Conservation (phyloP, 805 yeast species). For the Ogataea minuta region DNA sequence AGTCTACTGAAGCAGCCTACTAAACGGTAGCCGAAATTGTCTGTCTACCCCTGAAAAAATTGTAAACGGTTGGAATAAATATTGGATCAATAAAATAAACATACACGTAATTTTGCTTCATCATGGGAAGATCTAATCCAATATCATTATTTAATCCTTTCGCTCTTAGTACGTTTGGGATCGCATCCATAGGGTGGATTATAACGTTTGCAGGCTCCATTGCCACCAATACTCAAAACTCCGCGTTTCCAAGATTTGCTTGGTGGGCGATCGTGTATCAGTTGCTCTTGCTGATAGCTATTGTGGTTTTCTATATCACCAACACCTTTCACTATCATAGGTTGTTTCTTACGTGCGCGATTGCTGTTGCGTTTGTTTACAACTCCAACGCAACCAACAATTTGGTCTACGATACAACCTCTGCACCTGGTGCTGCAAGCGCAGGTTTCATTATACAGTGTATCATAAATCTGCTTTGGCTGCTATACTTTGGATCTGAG, state of each 20-base stretch:
- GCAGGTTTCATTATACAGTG: constrained; percentile 88
- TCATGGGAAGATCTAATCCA: constrained; percentile 21
- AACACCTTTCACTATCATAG: constrained; percentile 71
- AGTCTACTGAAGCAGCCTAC: no score
- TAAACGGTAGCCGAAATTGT: neutral
- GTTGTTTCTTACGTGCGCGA: constrained; percentile 50
- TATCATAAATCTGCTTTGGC: constrained; percentile 81
- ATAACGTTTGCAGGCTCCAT: constrained; percentile 87
- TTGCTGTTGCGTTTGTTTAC: constrained; percentile 77
- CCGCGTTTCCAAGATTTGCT: constrained; percentile 71
- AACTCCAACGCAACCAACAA: constrained; percentile 80
- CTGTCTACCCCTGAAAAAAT: constrained; percentile 1
- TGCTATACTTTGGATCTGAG: constrained; percentile 86
- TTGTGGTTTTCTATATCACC: constrained; percentile 51
- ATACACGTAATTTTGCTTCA: constrained; percentile 2
- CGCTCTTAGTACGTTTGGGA: constrained; percentile 75
- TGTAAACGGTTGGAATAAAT: constrained; percentile 3
- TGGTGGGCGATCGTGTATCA: constrained; percentile 97
- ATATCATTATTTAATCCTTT: constrained; percentile 56
- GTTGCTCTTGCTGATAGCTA: constrained; percentile 53
- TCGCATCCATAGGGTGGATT: constrained; percentile 79
- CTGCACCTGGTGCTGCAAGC: constrained; percentile 79
- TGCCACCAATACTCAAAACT: constrained; percentile 41
- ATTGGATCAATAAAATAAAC: constrained; percentile 8
- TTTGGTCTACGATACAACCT: constrained; percentile 64